A percentile compares a stretch with the other conserved stretches of the same genome.
phyloP scores from a whole-genome alignment of 352 stramenopile genomes.

The Phytophthora gonapodyides region DNA sequence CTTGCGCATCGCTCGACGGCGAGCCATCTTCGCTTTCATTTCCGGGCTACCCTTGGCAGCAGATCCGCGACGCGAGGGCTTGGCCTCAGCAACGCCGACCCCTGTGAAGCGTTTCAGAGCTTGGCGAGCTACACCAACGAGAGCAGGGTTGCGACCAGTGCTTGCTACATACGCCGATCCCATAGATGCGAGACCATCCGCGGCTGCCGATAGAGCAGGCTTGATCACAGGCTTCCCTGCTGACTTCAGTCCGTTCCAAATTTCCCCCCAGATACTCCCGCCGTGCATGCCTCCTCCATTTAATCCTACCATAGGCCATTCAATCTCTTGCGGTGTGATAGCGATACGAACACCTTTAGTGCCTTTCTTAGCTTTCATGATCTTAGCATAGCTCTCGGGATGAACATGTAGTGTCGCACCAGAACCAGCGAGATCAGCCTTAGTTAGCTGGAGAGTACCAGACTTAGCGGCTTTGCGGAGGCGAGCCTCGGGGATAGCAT shows the following conservation, averaged over 20 bases:
- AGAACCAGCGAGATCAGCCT: slow-evolving; percentile 5
- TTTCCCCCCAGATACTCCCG: too few relatives aligned
- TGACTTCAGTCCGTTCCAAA: too few relatives aligned
- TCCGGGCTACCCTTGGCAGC: neutral
- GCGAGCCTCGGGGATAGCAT: neutral
- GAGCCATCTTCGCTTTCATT: neutral
- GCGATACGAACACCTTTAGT: too few relatives aligned
- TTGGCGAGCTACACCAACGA: neutral
- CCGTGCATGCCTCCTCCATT: too few relatives aligned
- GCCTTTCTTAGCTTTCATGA: slow-evolving; percentile 8
- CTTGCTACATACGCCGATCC: neutral
- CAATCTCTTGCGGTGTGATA: too few relatives aligned
- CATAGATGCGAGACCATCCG: neutral
- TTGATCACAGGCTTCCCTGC: too few relatives aligned
- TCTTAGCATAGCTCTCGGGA: slow-evolving; percentile 5
- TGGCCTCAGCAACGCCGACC: neutral
- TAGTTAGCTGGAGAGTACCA: slow-evolving; percentile 4
- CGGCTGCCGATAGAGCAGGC: neutral
- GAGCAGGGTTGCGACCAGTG: neutral
- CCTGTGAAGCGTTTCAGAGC: neutral
- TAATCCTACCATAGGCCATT: too few relatives aligned
- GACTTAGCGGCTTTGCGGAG: neutral
- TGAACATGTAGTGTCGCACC: slow-evolving; percentile 11
- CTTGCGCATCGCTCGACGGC: neutral
- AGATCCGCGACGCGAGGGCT: too few relatives aligned